Percentiles rank a stretch among this genome's conserved stretches.
Conservation (phyloP, 1,284 basidiomycete species). For the Trichosporon ovoides region DNA sequence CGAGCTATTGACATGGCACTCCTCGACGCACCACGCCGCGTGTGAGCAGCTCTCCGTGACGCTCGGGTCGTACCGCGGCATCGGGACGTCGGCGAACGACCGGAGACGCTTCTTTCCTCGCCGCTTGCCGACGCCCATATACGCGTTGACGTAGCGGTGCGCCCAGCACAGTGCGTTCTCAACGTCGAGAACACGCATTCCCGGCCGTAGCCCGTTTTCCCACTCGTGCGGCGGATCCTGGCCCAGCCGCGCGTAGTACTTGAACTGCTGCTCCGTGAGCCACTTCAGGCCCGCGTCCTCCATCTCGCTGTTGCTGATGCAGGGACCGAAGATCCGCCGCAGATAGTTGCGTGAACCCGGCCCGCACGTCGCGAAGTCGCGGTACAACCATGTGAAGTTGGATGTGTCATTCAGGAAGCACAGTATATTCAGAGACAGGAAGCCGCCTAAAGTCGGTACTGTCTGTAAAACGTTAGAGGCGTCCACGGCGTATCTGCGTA, state of each 20-base stretch:
- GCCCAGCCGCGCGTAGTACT: constrained; percentile 28
- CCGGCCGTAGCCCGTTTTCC: constrained; percentile 25
- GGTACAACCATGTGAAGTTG: constrained; percentile 22
- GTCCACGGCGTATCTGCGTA: constrained; percentile 26
- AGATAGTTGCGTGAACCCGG: constrained; percentile 27
- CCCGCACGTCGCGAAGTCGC: constrained; percentile 33
- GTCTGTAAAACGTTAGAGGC: constrained; percentile 26
- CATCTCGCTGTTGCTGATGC: constrained; percentile 23
- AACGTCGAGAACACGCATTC: constrained; percentile 32
- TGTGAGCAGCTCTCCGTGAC: constrained; percentile 5
- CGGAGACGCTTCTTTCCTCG: constrained; percentile 4
- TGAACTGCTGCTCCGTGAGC: constrained; percentile 34
- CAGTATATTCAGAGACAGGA: constrained; percentile 27
- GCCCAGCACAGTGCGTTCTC: constrained; percentile 38
- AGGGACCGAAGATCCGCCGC: constrained; percentile 26
- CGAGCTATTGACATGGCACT: constrained; percentile 9
- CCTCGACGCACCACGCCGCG: constrained; percentile 31
- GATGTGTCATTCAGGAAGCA: constrained; percentile 25
- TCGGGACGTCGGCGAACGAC: constrained; percentile 15
- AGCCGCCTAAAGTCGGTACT: constrained; percentile 30
- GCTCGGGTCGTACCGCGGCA: constrained; percentile 13
- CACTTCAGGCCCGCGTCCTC: constrained; percentile 33
- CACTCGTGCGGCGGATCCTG: constrained; percentile 29
- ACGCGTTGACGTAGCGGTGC: constrained; percentile 29
- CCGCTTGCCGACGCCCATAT: constrained; percentile 4